These are phyloP conservation scores for Brassica incana DNA, from an alignment of 345 rosid species.

Conservation along the genomic window DNA sequence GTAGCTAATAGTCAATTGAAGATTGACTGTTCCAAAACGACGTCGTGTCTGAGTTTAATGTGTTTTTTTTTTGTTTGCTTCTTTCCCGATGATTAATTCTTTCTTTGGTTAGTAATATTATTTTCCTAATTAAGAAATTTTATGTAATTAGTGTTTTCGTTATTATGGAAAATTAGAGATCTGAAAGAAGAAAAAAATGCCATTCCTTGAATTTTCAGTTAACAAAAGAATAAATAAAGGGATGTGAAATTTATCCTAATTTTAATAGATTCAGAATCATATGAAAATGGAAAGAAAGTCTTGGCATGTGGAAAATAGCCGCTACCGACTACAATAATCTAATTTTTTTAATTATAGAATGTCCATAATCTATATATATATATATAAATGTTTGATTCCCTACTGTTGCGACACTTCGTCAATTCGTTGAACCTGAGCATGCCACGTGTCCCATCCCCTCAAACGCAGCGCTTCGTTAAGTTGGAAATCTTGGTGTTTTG, in stretches of 20 bases:
- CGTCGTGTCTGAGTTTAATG: neutral
- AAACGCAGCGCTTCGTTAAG: too few relatives aligned
- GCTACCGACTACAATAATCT: neutral
- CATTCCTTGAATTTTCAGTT: neutral
- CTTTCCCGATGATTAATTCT: neutral
- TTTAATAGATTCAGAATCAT: neutral
- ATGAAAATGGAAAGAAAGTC: neutral
- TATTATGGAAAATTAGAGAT: neutral
- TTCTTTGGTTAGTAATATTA: too few relatives aligned
- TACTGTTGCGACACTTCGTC: too few relatives aligned
- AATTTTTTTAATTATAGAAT: neutral
- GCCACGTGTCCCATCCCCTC: too few relatives aligned
- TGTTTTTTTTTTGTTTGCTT: neutral
- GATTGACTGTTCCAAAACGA: slow-evolving; percentile 13
- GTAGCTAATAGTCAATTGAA: neutral
- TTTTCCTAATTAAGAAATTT: too few relatives aligned
- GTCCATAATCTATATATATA: too few relatives aligned
- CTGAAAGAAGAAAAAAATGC: neutral
- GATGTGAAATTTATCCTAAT: neutral
- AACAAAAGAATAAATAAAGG: neutral
- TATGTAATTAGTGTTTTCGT: neutral
- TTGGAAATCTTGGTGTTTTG: too few relatives aligned
- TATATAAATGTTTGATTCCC: too few relatives aligned
- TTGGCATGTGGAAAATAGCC: slow-evolving; percentile 1
- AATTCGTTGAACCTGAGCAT: too few relatives aligned